Evolutionary conservation across 345 rosid species (phyloP), one percentile per base, ranked within the genome.

Genomic region (Citrus medica): DNA sequence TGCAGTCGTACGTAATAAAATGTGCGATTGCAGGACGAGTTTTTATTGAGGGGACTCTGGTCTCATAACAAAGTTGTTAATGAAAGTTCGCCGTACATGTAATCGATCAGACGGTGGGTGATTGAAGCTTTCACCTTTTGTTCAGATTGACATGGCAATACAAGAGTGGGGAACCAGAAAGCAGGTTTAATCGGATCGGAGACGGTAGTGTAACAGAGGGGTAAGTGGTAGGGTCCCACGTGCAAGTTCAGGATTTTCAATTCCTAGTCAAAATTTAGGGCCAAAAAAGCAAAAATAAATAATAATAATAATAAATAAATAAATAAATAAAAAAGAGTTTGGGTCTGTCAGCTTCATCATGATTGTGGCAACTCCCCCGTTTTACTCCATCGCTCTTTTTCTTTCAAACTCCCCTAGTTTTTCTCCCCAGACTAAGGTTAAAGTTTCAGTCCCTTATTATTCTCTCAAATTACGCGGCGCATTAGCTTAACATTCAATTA

Each of bases 221-320:
- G 24, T 16, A 46, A 4, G 56, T 2, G n/a, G n/a, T 9, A 3
- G 22, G 80, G 69, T 32, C 66, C 75, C 81, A 77, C 67, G 28
- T 77, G 56, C 73, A 69, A 74, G 59, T 59, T 33, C 56, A 73
- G 24, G 13, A 35, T 27, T 53, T 67, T 55, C 37, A 66, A 22
- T 60, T 53, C 19, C 16, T 35, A 28, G 75, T 74, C 71, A 78
- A 71, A 74, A 60, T 27, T 51, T 25, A 37, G 7, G 79, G 76
- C 27, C 67, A 42, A 21, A 61, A 32, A 61, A n/a, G 19, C 22
- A 12, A 59, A 33, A 33, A 48, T 0, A 14, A n/a, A 28, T 21
- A 60, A 3, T 3, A 5, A 33, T 33, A 33, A 35, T 4, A 21
- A 67, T 22, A 28, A 16, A 25, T 7, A 30, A 76, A 67, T 60